phyloP scores from a whole-genome alignment of 768 basidiomycete genomes.

The Tremella mesenterica region DNA sequence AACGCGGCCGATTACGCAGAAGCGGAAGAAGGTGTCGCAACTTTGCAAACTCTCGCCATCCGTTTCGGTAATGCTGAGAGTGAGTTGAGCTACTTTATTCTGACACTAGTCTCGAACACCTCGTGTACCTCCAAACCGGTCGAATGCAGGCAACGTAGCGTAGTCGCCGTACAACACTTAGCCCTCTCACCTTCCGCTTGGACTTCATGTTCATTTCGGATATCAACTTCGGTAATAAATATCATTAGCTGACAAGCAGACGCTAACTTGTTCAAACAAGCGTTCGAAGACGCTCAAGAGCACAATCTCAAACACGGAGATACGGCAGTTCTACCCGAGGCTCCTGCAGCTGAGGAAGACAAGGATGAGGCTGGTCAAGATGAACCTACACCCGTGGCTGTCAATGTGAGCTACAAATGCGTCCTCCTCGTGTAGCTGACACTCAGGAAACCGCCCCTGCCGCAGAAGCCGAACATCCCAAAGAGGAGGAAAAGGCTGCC shows the following conservation, averaged over 20 bases:
- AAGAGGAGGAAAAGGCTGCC: slow-evolving; percentile 30
- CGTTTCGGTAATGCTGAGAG: slow-evolving; percentile 95
- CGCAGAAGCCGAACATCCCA: slow-evolving; percentile 23
- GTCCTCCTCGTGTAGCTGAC: background rate
- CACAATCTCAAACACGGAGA: slow-evolving; percentile 18
- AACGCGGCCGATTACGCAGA: slow-evolving; percentile 94
- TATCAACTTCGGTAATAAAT: background rate
- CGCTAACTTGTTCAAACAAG: slow-evolving; percentile 77
- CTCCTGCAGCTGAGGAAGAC: slow-evolving; percentile 10
- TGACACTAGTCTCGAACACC: too few species aligned
- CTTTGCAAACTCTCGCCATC: slow-evolving; percentile 92
- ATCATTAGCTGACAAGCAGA: slow-evolving; percentile 47
- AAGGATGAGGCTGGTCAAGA: slow-evolving; percentile 1
- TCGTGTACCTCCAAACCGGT: too few species aligned
- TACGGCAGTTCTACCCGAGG: slow-evolving; percentile 2
- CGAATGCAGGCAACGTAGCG: too few species aligned
- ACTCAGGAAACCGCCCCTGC: slow-evolving; percentile 23
- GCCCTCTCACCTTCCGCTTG: too few species aligned
- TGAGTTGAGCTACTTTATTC: too few species aligned
- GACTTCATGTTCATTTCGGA: too few species aligned
- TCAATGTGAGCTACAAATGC: slow-evolving; percentile 19
- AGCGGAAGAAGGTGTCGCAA: slow-evolving; percentile 56
- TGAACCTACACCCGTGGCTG: slow-evolving; percentile 9
- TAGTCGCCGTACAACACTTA: too few species aligned
- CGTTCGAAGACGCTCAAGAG: slow-evolving; percentile 77